Base-by-base conservation (phyloP, 495 filamentous ascomycete species). In the Xylaria castorea region DNA sequence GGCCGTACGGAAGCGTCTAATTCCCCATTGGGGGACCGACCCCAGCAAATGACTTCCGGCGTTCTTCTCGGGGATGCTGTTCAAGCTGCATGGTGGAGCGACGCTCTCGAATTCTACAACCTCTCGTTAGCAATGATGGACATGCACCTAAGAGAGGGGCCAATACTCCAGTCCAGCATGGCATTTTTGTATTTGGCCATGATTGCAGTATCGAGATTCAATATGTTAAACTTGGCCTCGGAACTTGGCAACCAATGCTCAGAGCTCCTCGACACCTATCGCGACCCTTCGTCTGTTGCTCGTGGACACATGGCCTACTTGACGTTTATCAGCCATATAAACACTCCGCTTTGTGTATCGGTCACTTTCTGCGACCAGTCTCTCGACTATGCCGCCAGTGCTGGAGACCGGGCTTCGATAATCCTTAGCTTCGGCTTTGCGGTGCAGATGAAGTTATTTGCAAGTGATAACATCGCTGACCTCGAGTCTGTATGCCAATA, bases 71-170 rank as follows among this genome's bases (percentile, higher is more conserved):
- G 90, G 0, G 94, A 97, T 79, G 90, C 93, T 12, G 87, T 92
- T 70, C 89, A 90, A 64, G 90, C 93, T n/a, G 91, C 91, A 1
- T 97, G 92, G 81, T 97, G 94, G 94, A 90, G 88, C 74, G 90
- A 96, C 78, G 82, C 85, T 22, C 76, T 93, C 30, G 87, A 89
- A 32, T 97, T 94, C 80, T 97, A 94, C 78, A 89, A 92, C 66
- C 89, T 93, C 71, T 83, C 90, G 5, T 86, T 95, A 14, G 85
- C 91, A 64, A 90, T 94, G 84, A 83, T 95, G 75, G 86, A 91
- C 57, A 86, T 91, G 27, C 90, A 93, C 74, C 83, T 97, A 20
- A 81, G 78, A 12, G 85, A 87, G 50, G 92, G 91, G 0, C 85
- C 87, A 2, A 94, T 92, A 75, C 89, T 91, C 0, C 92, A 97